Evolutionary conservation across 495 filamentous ascomycete genomes (phyloP), one percentile per base, ranked within the genome.

Genomic region (Aspergillus olivimuriae): DNA sequence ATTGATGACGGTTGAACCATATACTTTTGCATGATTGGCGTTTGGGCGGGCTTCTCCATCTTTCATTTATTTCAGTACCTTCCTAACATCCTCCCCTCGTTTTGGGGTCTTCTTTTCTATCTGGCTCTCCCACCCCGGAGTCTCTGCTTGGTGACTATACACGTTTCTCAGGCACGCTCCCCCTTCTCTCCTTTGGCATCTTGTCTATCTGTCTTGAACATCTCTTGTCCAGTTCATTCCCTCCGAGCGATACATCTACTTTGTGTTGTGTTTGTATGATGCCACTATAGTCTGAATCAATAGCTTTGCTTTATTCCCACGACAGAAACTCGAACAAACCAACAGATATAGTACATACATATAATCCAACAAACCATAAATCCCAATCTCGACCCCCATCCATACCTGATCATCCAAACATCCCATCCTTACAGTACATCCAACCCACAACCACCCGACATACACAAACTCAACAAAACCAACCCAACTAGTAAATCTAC

Each of bases 21-120:
- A 57, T 60, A 38, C 64, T 60, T 53, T 66, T 70, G 66, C 66
- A 70, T 70, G 56, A 63, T 47, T 57, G 66, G 66, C 60, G 66
- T 66, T 63, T 62, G 62, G 64, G 64, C 51, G 58, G 63, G 21
- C 21, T 2, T 21, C 21, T 20, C 17, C n/a, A 23, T 36, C 18
- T 46, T 44, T 37, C 35, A 44, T 26, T 54, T 61, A 37, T 53
- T 52, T 43, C 45, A 16, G 15, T 47, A 50, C 40, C 4, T 47
- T 32, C 43, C 47, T 49, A 35, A 41, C 42, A 34, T 51, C 43
- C 36, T 50, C 37, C 35, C 40, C 26, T 41, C 41, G 51, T 47
- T 43, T 41, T 46, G 33, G 30, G 30, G 43, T 50, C 48, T 52
- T 48, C 37, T 41, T 51, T 51, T 52, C 47, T 41, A 49, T 44